A percentile compares a stretch with the other conserved stretches of the same genome.
phyloP scores from a whole-genome alignment of 139 green algal genomes.

The Chlamydomonas schloesseri region DNA sequence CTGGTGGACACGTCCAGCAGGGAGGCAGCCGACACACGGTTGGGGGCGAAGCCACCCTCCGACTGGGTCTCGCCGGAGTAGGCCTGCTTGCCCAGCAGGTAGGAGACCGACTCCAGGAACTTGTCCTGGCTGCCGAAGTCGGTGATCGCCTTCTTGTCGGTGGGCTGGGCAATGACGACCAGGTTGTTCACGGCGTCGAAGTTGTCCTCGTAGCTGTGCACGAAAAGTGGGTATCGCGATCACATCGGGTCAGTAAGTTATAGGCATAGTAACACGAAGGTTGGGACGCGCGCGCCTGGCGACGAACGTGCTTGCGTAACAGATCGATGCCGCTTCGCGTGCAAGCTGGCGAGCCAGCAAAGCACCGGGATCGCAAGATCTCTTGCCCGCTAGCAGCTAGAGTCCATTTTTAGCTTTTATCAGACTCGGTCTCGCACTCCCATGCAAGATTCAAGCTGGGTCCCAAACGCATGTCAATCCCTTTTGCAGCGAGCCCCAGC shows the following conservation, averaged over 20 bases:
- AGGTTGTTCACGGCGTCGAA: conserved; percentile 92
- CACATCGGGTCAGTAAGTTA: not conserved
- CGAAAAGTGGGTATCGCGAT: not conserved
- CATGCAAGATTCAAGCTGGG: not conserved
- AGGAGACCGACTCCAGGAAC: conserved; percentile 87
- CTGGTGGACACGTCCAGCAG: conserved; percentile 85
- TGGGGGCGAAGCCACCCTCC: conserved; percentile 94
- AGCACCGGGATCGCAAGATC: too few species aligned
- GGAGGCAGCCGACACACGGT: conserved; percentile 85
- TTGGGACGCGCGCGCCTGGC: too few species aligned
- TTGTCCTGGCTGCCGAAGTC: conserved; percentile 88
- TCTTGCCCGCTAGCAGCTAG: too few species aligned
- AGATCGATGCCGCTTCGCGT: too few species aligned
- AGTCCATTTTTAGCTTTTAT: too few species aligned
- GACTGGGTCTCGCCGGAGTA: conserved; percentile 86
- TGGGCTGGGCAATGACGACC: conserved; percentile 78
- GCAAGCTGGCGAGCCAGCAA: too few species aligned
- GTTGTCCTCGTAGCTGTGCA: conserved; percentile 96
- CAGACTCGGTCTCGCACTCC: too few species aligned
- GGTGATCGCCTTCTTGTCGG: conserved; percentile 86
- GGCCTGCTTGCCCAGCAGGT: conserved; percentile 89
- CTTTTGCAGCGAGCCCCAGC: not conserved
- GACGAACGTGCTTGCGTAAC: too few species aligned
- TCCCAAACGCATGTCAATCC: not conserved
- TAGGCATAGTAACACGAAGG: not conserved